Percentiles rank a stretch among this genome's conserved stretches.
Evolutionary conservation across 306 rosid genomes (phyloP).

Genomic region (Prunus kanzakura): DNA sequence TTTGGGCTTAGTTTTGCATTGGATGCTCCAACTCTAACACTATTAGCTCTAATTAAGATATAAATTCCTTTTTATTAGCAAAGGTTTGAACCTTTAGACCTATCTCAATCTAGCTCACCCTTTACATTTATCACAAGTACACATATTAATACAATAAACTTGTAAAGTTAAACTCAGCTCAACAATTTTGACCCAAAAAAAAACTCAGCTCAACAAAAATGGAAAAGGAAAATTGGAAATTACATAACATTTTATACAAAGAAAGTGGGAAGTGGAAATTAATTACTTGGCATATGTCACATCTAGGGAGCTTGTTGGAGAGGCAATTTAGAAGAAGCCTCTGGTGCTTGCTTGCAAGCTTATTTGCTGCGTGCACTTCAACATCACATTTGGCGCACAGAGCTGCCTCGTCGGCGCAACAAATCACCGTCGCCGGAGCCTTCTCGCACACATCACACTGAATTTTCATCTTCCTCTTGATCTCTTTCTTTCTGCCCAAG

Average conservation of each 20-base stretch:
- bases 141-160: background rate
- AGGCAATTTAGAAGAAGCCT: slow-evolving; percentile 82
- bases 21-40: background rate
- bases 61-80: background rate
- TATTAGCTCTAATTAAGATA: background rate
- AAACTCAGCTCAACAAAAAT: too few species aligned
- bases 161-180: background rate
- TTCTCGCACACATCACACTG: slow-evolving; percentile 99
- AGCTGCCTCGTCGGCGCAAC: slow-evolving; percentile 98
- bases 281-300: slow-evolving; percentile 91
- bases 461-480: slow-evolving; percentile 54
- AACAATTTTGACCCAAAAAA: background rate
- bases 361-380: slow-evolving; percentile 97
- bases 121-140: background rate
- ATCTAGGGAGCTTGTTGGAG: slow-evolving; percentile 83
- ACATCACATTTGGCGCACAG: slow-evolving; percentile 86
- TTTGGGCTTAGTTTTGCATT: background rate
- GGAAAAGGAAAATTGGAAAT: background rate
- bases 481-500: background rate
- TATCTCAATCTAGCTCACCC: background rate
- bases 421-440: slow-evolving; percentile 87
- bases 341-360: slow-evolving; percentile 96
- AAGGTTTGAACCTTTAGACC: background rate
- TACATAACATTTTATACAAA: background rate
- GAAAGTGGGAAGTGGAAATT: slow-evolving; percentile 5